Base-by-base conservation (phyloP, 164 flowering plant genomes). In the Taxillus chinensis region DNA sequence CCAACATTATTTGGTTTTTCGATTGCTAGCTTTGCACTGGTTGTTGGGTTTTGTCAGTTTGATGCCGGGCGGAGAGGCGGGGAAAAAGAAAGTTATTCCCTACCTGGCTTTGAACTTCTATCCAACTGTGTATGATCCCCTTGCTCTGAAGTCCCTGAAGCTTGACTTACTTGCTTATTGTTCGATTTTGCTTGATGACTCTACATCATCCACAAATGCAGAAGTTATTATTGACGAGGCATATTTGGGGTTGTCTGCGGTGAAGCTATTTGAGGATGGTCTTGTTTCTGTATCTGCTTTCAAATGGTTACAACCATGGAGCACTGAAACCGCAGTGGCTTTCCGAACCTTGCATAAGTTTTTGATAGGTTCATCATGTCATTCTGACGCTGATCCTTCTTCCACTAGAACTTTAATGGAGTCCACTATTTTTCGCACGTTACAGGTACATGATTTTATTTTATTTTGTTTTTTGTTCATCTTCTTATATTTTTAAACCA, bases 301-400 rank as follows among this genome's bases (percentile, higher is more conserved):
- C 74, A 84, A 89, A 68, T 90, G 96, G 95, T 67, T 93, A 76
- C 95, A 97, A 11, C 84, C 92, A 10, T 83, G 89, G 87, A 90
- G 97, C 81, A 71, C 93, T 0, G 99, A 93, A 75, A 90, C 95
- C 62, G 77, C 86, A 2, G 87, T 90, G 66, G 96, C 95, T 8
- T 90, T 89, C 58, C 90, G 91, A 7, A 61, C 77, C 45, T 80
- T 90, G 57, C 95, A 87, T 76, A 93, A 82, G 79, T 87, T 93
- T 66, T 67, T 89, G 75, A 79, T 89, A 13, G 86, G 91, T 63
- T 78, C 75, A 11, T 71, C 82, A 13, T 77, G 83, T 64, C 95
- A 89, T 79, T 77, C 78, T 37, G 77, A 59, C 8, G 50, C 60
- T 61, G 83, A 77, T 77, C 70, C 80, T 70, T 77, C 81, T 62